These are phyloP conservation scores for Anethum foeniculum DNA, from an alignment of 140 eudicot genomes.

Conservation along the genomic window DNA sequence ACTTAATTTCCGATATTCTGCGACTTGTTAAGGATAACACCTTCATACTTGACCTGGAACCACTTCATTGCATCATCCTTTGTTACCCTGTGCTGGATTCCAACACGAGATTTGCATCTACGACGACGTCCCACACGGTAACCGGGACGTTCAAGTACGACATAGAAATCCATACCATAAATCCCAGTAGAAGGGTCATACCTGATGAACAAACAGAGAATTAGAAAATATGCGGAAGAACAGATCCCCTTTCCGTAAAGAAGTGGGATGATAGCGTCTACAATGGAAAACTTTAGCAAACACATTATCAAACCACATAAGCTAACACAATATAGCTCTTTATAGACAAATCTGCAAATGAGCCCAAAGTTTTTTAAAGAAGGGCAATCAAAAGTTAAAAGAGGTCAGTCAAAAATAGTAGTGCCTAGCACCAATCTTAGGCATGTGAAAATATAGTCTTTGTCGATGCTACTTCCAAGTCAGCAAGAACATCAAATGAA, in stretches of 20 bases:
- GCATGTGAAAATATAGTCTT: not conserved
- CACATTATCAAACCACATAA: not conserved
- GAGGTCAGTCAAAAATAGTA: not conserved
- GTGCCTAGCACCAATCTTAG: not conserved
- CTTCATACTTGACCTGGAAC: slow-evolving; percentile 14
- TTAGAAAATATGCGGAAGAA: not conserved
- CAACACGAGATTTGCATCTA: slow-evolving; percentile 13
- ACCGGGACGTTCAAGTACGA: slow-evolving; percentile 11
- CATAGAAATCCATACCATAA: slow-evolving; percentile 14
- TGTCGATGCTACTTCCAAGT: not conserved
- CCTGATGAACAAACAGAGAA: not conserved
- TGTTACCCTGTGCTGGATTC: slow-evolving; percentile 12
- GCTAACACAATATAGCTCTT: not conserved
- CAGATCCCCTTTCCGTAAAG: not conserved
- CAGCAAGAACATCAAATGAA: not conserved
- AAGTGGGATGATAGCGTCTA: not conserved
- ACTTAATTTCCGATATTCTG: slow-evolving; percentile 8
- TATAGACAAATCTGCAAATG: not conserved
- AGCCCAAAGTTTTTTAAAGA: not conserved
- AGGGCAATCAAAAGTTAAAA: not conserved
- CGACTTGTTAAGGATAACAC: slow-evolving; percentile 12
- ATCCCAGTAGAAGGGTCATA: slow-evolving; percentile 10
- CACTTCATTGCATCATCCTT: slow-evolving; percentile 13
- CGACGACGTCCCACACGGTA: slow-evolving; percentile 16
- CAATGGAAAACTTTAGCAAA: not conserved